Percentiles rank a stretch among this genome's conserved stretches.
phyloP scores from a whole-genome alignment of 345 rosid species.

The Mercurialis annua region DNA sequence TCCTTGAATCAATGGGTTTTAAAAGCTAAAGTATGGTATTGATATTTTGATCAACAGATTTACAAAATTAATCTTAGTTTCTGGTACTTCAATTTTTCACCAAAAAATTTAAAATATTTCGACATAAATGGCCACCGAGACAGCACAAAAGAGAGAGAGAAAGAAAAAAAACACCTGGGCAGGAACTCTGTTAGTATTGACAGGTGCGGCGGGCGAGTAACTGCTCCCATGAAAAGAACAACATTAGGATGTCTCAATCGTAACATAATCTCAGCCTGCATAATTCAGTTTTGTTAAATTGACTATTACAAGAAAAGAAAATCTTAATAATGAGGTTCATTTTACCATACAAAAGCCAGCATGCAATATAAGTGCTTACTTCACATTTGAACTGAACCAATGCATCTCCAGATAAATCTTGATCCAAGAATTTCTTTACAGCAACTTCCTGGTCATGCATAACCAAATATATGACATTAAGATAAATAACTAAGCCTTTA shows the following conservation, averaged over 20 bases:
- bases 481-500: background rate
- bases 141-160: background rate
- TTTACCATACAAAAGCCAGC: background rate
- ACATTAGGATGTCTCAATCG: constrained; percentile 95
- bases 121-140: background rate
- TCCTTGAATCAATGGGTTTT: no score
- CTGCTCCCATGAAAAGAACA: constrained; percentile 99
- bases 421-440: constrained; percentile 88
- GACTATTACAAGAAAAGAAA: constrained; percentile 4
- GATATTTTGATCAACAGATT: no score
- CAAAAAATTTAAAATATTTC: background rate
- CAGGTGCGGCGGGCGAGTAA: constrained; percentile 80
- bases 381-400: constrained; percentile 85
- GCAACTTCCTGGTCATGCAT: constrained; percentile 85
- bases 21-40: no score
- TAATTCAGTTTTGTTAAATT: constrained; percentile 13
- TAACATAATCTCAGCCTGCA: constrained; percentile 90
- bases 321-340: background rate
- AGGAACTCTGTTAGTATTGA: constrained; percentile 96
- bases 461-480: constrained; percentile 11
- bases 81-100: background rate
- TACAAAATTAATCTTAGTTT: no score
- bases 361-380: constrained; percentile 42
- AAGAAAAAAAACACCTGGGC: constrained; percentile 57
- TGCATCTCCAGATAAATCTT: constrained; percentile 90